Evolutionary conservation across 1,284 basidiomycete species (phyloP).

Genomic region (Irpex sp.): DNA sequence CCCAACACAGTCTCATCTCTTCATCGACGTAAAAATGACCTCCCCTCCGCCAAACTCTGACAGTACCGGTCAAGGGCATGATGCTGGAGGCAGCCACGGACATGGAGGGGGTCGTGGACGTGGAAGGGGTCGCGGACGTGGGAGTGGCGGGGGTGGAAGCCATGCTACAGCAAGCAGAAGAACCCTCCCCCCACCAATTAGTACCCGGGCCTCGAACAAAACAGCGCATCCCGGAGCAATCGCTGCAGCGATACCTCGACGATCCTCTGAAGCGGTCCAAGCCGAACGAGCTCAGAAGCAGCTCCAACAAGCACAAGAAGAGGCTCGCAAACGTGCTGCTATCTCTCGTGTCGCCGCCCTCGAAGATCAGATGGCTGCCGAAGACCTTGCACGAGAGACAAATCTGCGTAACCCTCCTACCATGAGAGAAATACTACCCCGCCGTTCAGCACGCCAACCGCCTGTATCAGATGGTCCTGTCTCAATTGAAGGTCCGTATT

Average conservation of each 20-base stretch:
- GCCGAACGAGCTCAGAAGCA: neutral
- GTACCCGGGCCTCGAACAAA: neutral
- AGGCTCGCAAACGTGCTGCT: no score
- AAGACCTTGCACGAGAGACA: neutral
- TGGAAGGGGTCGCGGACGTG: no score
- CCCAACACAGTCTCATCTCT: no score
- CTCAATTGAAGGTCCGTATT: neutral
- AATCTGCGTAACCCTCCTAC: neutral
- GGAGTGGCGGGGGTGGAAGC: neutral
- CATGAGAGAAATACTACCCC: neutral
- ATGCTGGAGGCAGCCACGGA: no score
- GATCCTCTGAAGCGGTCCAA: neutral
- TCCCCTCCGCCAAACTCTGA: no score
- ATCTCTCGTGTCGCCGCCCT: neutral
- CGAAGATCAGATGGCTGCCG: neutral
- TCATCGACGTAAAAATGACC: no score
- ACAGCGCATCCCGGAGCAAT: neutral
- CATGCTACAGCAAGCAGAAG: neutral
- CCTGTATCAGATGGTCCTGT: no score
- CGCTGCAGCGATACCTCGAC: neutral
- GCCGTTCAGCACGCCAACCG: no score
- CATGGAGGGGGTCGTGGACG: neutral
- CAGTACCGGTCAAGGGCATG: no score
- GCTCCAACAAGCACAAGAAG: no score
- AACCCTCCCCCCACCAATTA: neutral